Evolutionary conservation across 2,329 filamentous ascomycete genomes (phyloP), one percentile per base, ranked within the genome.

Genomic region (Pseudocercospora musae): DNA sequence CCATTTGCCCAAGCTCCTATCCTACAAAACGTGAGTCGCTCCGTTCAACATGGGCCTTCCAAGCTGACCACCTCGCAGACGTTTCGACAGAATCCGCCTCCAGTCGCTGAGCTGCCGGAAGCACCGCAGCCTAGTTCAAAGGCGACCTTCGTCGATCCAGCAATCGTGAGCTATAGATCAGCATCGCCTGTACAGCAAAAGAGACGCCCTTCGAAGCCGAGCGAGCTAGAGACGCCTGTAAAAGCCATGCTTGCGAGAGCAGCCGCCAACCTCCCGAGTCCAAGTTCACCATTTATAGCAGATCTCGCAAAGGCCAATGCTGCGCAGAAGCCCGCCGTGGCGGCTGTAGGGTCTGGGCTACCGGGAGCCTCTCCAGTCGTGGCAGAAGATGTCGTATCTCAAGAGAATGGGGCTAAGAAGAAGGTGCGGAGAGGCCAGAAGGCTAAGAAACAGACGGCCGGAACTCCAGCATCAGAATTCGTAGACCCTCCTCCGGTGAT

Each of bases 61-160:
- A 18, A 40, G 37, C 37, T 40, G 7, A 40, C 37, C 37, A 18
- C 37, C 1, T 40, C 37, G 15, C 37, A 40, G 37, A 8, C 15
- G 3, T 40, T n/a, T 3, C 37, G 15, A 40, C 37, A 40, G 8
- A 6, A 3, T 3, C 37, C 37, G 7, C 37, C 37, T 6, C 62
- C 58, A 42, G 60, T 63, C 42, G 64, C 72, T 59, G 69, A 70
- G 42, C 66, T 71, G 25, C 62, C 68, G 33, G 62, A 60, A 29
- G 31, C 31, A 27, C 31, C 53, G 11, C 68, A 60, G 27, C 49
- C 62, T 27, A 73, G n/a, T n/a, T n/a, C 80, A 21, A 55, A 71
- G 8, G 18, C 52, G 29, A 70, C 80, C 0, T 92, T 95, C 71
- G 83, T 88, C n/a, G 91, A 96, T 70, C 91, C 91, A 10, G 91